Conservation (phyloP, 1,284 basidiomycete species). For the Cutaneotrichosporon sp. region DNA sequence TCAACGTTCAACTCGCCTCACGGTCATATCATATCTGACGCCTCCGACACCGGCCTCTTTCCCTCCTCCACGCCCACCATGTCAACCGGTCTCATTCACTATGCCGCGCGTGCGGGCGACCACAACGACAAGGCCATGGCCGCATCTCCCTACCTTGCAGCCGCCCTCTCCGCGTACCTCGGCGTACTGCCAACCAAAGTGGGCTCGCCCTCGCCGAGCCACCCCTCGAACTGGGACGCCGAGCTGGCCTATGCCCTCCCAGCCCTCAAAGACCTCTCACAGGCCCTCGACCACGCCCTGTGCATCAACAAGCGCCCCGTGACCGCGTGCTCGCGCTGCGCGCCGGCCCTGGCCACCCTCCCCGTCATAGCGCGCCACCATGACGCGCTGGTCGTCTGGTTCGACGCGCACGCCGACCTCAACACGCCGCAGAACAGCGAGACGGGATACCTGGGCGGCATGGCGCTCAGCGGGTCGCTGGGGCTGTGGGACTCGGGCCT, state of each 20-base stretch:
- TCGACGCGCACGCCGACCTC: neutral
- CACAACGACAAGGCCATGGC: neutral
- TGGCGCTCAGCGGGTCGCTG: neutral
- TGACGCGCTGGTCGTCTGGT: neutral
- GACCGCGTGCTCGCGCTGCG: conserved; percentile 1
- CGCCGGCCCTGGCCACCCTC: neutral
- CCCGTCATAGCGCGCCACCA: neutral
- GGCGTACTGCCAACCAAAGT: neutral
- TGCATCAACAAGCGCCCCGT: neutral
- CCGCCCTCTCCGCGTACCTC: neutral
- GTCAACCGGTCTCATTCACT: neutral
- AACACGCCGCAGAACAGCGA: neutral
- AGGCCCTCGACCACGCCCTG: neutral
- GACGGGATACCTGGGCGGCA: neutral
- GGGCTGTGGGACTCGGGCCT: neutral
- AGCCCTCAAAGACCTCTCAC: neutral
- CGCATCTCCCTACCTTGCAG: neutral
- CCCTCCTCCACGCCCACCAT: no score
- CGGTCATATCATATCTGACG: no score
- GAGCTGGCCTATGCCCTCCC: neutral
- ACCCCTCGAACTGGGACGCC: neutral
- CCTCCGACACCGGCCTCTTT: no score
- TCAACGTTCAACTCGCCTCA: no score
- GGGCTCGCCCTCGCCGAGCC: neutral
- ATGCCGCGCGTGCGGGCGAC: neutral